Conservation (phyloP, 352 stramenopile species). For the Globisporangium megalacanthum region DNA sequence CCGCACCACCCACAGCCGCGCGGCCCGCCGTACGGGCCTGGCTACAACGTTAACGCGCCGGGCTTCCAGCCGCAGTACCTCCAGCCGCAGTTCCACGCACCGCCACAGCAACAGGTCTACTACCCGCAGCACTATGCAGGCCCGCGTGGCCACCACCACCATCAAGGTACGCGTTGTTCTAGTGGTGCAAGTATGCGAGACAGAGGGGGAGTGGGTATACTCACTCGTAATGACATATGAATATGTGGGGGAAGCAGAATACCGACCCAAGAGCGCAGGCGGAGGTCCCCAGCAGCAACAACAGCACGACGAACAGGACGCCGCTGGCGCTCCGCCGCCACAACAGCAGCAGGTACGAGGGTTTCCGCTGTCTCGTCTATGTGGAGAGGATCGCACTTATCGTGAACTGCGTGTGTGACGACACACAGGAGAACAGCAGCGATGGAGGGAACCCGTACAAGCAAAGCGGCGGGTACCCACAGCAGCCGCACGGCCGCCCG, state of each 20-base stretch:
- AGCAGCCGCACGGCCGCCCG: conserved; percentile 23
- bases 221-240: neutral
- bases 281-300: neutral
- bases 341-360: conserved; percentile 13
- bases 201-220: neutral
- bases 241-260: conserved; percentile 7
- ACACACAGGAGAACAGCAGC: conserved; percentile 5
- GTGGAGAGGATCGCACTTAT: neutral
- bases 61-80: conserved; percentile 36
- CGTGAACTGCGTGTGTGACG: too few relatives aligned
- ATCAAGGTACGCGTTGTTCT: conserved; percentile 26
- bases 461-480: conserved; percentile 9
- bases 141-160: conserved; percentile 30
- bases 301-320: conserved; percentile 12
- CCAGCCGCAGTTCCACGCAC: conserved; percentile 29
- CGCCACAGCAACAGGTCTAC: conserved; percentile 27
- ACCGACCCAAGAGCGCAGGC: conserved; percentile 13
- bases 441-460: conserved; percentile 12
- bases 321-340: neutral
- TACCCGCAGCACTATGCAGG: conserved; percentile 16
- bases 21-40: conserved; percentile 11
- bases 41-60: conserved; percentile 29
- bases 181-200: neutral
- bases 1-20: conserved; percentile 7
- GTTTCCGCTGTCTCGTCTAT: neutral